Conservation (phyloP, 2,329 filamentous ascomycete species). For the Fusarium palustre region DNA sequence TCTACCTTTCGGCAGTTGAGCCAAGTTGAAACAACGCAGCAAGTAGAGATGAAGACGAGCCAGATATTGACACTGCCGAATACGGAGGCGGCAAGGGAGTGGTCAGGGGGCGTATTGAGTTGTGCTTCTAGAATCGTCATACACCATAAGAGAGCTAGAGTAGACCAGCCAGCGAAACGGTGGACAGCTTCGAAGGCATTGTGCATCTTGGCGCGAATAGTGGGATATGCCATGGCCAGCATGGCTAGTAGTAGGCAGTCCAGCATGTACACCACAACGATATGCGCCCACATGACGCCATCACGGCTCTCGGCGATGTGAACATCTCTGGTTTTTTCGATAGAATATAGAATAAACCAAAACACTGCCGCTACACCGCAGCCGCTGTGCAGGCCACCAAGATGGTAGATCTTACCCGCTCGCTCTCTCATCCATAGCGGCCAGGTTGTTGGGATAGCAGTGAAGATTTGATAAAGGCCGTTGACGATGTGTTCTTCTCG, state of each 20-base stretch:
- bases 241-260: conserved; percentile 27
- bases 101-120: conserved; percentile 63
- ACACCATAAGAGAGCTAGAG: conserved; percentile 27
- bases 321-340: conserved; percentile 28
- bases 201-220: conserved; percentile 28
- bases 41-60: conserved; percentile 71
- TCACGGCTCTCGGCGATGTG: background rate
- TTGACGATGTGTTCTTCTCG: conserved; percentile 64
- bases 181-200: conserved; percentile 34
- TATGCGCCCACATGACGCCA: conserved; percentile 16
- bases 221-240: conserved; percentile 32
- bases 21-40: conserved; percentile 76
- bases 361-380: conserved; percentile 32
- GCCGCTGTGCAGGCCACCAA: conserved; percentile 53
- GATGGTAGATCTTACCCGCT: conserved; percentile 58
- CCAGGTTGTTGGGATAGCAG: conserved; percentile 53
- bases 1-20: conserved; percentile 71
- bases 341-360: conserved; percentile 38
- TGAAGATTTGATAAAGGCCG: conserved; percentile 55
- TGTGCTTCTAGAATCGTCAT: conserved; percentile 65
- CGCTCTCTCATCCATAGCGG: conserved; percentile 57
- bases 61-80: conserved; percentile 65
- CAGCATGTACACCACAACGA: conserved; percentile 27
- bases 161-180: conserved; percentile 36
- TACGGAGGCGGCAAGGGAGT: conserved; percentile 4